Evolutionary conservation across 306 rosid genomes (phyloP), one percentile per base, ranked within the genome.

Genomic region (Cicer pinnatifidum): DNA sequence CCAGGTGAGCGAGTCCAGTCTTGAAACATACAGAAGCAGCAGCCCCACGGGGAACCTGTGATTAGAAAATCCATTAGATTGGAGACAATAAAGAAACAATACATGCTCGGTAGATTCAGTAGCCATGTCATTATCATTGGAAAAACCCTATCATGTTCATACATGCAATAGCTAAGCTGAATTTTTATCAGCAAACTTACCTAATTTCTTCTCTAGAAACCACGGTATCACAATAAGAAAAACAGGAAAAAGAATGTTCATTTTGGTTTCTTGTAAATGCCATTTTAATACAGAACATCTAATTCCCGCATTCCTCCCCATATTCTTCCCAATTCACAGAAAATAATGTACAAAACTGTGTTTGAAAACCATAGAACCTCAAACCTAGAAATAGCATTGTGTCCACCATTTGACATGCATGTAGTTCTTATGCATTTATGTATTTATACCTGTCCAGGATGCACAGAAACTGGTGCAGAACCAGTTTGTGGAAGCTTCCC

Each of bases 11-110:
- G 74, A 93, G 90, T 71, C 98, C 98, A 75, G 82, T 93, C 89
- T 91, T 93, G 88, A 93, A 93, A 79, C 98, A 93, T 67, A 91
- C 28, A 54, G 98, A 67, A 80, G 98, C 96, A 54, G 88, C 78
- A 78, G 97, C 98, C 45, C 98, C 98, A 39, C 97, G 98, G 17
- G 98, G 98, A 84, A 93, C 98, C 98, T 93, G 85, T 53, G 19
- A 84, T 6, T 47, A 77, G 71, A 62, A 66, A 72, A 77, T 11
- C 37, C 83, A 81, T 67, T 68, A 73, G 75, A 71, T 12, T 43
- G 63, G 43, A 40, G 43, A 71, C 53, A 70, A 1, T 11, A 19
- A 44, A 71, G 52, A 53, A 75, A 40, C 10, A 12, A 47, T 63
- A 13, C 50, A 62, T 38, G 39, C 56, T 35, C 2, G 51, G 35